A percentile compares a stretch with the other conserved stretches of the same genome.
phyloP scores from a whole-genome alignment of 192 early-diverging fungal species.

The Gamsiella multidivaricata region DNA sequence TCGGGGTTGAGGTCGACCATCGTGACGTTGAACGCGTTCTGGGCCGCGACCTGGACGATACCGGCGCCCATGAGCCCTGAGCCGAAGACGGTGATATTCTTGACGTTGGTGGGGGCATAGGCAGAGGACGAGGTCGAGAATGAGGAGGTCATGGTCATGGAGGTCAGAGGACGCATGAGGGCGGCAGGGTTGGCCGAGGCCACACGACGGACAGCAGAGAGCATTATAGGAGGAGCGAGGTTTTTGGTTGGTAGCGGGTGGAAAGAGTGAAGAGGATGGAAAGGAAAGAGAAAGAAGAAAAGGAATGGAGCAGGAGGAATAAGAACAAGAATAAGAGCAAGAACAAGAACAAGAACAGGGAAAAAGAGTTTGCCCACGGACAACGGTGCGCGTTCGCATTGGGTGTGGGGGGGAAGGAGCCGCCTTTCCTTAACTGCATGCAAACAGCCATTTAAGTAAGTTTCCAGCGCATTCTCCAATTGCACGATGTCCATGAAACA shows the following conservation, averaged over 20 bases:
- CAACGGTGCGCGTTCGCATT: slow-evolving; percentile 24
- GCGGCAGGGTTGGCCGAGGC: slow-evolving; percentile 42
- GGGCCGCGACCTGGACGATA: slow-evolving; percentile 90
- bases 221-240: slow-evolving; percentile 20
- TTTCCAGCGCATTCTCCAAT: no score
- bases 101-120: slow-evolving; percentile 49
- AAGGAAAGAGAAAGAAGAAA: slow-evolving; percentile 15
- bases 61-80: slow-evolving; percentile 91
- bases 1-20: slow-evolving; percentile 85
- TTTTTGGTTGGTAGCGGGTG: neutral
- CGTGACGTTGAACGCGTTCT: slow-evolving; percentile 81
- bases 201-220: slow-evolving; percentile 51
- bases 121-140: slow-evolving; percentile 53
- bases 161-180: slow-evolving; percentile 48
- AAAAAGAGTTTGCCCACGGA: neutral
- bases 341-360: neutral
- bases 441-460: no score
- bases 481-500: no score
- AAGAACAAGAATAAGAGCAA: slow-evolving; percentile 15
- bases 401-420: neutral
- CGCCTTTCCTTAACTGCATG: no score
- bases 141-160: slow-evolving; percentile 30
- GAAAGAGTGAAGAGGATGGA: neutral
- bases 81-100: slow-evolving; percentile 85
- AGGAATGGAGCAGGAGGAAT: no score